Conservation (phyloP, 78 protist species). For the Dictyostelium firmibasis region DNA sequence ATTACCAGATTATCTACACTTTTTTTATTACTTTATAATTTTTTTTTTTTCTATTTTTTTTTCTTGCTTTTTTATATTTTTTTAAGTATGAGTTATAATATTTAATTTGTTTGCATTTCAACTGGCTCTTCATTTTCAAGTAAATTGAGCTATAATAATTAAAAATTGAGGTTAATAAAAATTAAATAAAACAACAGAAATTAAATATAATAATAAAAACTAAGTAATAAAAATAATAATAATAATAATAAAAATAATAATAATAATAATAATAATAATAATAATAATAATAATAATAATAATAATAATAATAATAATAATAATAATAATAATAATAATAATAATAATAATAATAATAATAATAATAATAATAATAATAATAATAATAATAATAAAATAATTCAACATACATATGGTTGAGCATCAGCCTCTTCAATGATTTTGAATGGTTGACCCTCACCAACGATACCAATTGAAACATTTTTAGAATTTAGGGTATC, state of each 20-base stretch:
- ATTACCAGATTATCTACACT: background rate
- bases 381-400: background rate
- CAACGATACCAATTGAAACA: slow-evolving; percentile 88
- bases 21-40: background rate
- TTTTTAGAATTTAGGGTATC: slow-evolving; percentile 85
- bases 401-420: slow-evolving; percentile 67
- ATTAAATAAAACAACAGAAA: background rate
- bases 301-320: background rate
- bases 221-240: background rate
- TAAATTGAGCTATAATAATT: slow-evolving; percentile 21
- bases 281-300: slow-evolving; percentile 13
- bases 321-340: background rate
- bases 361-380: background rate
- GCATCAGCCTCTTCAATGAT: slow-evolving; percentile 76
- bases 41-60: background rate
- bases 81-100: background rate
- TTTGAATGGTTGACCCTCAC: slow-evolving; percentile 66
- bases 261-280: background rate
- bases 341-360: slow-evolving; percentile 4
- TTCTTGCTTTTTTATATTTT: background rate
- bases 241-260: background rate
- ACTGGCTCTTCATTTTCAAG: slow-evolving; percentile 51
- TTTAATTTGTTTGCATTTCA: slow-evolving; percentile 38
- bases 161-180: background rate
- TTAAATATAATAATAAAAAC: background rate